phyloP scores from a whole-genome alignment of 2,329 filamentous ascomycete genomes.

The Westerdykella ornata region DNA sequence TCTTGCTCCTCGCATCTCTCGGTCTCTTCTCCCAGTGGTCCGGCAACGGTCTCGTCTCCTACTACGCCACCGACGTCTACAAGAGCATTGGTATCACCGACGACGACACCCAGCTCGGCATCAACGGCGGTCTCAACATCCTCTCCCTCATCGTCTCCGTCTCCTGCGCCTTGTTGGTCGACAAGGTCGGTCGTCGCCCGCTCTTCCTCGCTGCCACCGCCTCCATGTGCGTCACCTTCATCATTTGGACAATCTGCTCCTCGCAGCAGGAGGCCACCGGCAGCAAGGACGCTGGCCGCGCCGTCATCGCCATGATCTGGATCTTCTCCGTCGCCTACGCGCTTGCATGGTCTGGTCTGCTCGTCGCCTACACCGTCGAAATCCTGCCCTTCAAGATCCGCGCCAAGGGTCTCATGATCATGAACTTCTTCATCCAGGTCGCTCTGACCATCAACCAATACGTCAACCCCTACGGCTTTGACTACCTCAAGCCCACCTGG shows the following conservation, averaged over 20 bases:
- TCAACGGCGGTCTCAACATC: slow-evolving; percentile 53
- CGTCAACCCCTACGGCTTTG: slow-evolving; percentile 58
- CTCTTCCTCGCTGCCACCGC: slow-evolving; percentile 46
- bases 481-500: slow-evolving; percentile 51
- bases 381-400: slow-evolving; percentile 47
- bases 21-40: slow-evolving; percentile 63
- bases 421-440: slow-evolving; percentile 59
- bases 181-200: slow-evolving; percentile 51
- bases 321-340: slow-evolving; percentile 49
- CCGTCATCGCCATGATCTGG: slow-evolving; percentile 48
- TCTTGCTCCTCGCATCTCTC: slow-evolving; percentile 56
- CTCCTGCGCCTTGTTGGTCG: slow-evolving; percentile 49
- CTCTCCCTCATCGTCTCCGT: slow-evolving; percentile 55
- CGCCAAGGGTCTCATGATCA: slow-evolving; percentile 47
- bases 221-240: slow-evolving; percentile 32
- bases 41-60: slow-evolving; percentile 60
- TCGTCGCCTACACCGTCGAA: slow-evolving; percentile 49
- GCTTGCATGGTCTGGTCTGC: slow-evolving; percentile 52
- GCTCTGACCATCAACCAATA: slow-evolving; percentile 56
- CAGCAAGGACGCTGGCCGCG: slow-evolving; percentile 39
- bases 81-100: slow-evolving; percentile 54
- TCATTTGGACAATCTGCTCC: slow-evolving; percentile 35
- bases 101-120: slow-evolving; percentile 30
- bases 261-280: slow-evolving; percentile 48
- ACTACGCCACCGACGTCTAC: slow-evolving; percentile 60